Evolutionary conservation across 1,284 basidiomycete genomes (phyloP), one percentile per base, ranked within the genome.

Genomic region (Ustilago lituana): DNA sequence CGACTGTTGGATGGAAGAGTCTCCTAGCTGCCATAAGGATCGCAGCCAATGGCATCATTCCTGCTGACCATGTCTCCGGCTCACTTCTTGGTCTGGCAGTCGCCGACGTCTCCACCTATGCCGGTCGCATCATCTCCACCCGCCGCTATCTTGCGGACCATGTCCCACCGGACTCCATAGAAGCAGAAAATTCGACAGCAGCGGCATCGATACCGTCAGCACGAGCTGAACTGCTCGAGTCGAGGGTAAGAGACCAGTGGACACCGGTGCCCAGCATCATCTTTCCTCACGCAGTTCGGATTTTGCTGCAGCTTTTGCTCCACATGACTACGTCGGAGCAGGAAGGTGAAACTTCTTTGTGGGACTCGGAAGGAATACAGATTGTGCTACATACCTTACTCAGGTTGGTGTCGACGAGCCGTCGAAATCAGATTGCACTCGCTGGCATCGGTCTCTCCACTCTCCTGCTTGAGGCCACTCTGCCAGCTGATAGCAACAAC

Each of bases 1-100:
- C 52, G 4, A 67, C 57, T 10, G 56, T 77, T 8, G 77, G 77
- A 3, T 80, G 78, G 78, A 61, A 63, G n/a, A 40, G 48, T 22
- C 50, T 80, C 2, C 22, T 36, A 5, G 51, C 57, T 19, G 52
- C 69, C 2, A 37, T 70, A 24, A 32, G 36, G 29, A 58, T 78
- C 4, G 64, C 63, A 2, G 52, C 55, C 22, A 41, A 26, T 27
- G 36, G 27, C 9, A n/a, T n/a, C 35, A 17, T 59, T 6, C 20
- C 52, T 6, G 45, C 57, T 11, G 59, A 58, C 20, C 47, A 68
- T 17, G 29, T 74, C 29, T 69, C 67, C 29, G 76, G 65, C 22
- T 51, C 66, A 3, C 64, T 79, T 5, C 37, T 77, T 4, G 78
- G 74, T 17, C 38, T 79, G 0, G 68, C 74, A 2, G 37, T 77